Base-by-base conservation (phyloP, 805 yeast genomes). In the Candida dendrica region DNA sequence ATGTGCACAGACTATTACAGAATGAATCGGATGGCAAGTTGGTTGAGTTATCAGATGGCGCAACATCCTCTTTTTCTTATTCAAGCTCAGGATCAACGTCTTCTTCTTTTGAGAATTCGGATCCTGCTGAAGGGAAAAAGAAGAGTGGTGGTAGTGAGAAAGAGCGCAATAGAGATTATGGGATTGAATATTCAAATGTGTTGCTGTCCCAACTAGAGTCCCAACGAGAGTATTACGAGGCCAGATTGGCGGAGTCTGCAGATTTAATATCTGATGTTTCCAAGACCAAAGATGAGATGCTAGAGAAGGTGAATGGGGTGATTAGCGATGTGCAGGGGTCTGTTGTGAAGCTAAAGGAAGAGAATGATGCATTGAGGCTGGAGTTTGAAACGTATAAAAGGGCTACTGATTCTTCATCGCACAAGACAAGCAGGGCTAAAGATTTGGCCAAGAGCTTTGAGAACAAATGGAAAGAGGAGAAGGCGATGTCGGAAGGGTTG, bases 11-110 rank as follows among this genome's bases (percentile, higher is more conserved):
- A 39, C 64, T 89, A 35, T 74, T 89, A 4, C 87, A 89, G 46
- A 88, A 86, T 60, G 90, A 85, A 58, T 71, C 82, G 0, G 96
- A 89, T 58, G 97, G 97, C 0, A 90, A 90, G 52, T 62, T 90
- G 27, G 95, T 89, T 3, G 97, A 89, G 58, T 67, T 88, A 13
- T 47, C 49, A 10, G 43, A 47, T 1, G 36, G 44, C 3, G 36
- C 50, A 6, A 41, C 50, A 4, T 27, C 43, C 11, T 37, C 39
- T 19, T 11, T 5, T 10, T 11, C 13, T 4, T 27, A n/a, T 27
- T 4, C 30, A 27, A 11, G 6, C 11, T 22, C n/a, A 27, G 8
- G 9, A 27, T 27, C n/a, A 27, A 10, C n/a, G 13, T 27, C n/a
- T 10, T 27, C n/a, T 10, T 27, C n/a, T 5, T n/a, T 9, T 13